Evolutionary conservation across 2,329 filamentous ascomycete genomes (phyloP).

Genomic region (Aspergillus latus): DNA sequence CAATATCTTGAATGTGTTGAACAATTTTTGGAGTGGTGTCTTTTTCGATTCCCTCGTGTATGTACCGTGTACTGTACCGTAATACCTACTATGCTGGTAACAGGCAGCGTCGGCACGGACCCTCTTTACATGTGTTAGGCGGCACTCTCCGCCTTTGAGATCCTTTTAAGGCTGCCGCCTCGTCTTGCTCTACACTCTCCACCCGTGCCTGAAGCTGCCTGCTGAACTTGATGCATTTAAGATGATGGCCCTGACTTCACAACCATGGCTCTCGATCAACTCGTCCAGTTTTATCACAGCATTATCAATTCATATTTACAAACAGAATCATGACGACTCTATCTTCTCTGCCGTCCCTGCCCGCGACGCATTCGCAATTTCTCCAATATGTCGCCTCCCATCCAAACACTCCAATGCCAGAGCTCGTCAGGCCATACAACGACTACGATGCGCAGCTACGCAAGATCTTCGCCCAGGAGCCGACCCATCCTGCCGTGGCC

Average conservation of each 20-base stretch:
- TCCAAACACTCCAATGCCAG: conserved; percentile 26
- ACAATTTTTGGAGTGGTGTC: no score
- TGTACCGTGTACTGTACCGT: no score
- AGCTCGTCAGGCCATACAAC: conserved; percentile 39
- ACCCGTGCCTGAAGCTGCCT: not conserved
- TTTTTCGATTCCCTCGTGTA: no score
- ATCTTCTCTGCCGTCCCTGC: conserved; percentile 21
- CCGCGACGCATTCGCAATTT: conserved; percentile 29
- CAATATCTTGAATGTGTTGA: no score
- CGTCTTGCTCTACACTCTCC: not conserved
- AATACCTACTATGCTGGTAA: no score
- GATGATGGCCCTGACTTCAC: not conserved
- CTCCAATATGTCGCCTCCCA: conserved; percentile 27
- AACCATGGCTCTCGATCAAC: not conserved
- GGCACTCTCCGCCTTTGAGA: not conserved
- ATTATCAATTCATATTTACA: not conserved
- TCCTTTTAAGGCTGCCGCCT: not conserved
- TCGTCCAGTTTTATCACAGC: not conserved
- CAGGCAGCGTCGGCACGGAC: not conserved
- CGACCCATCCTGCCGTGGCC: conserved; percentile 29
- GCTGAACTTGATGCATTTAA: not conserved
- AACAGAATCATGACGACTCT: not conserved
- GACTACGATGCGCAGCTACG: conserved; percentile 37
- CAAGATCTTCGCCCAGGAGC: conserved; percentile 42
- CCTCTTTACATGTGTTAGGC: not conserved